Percentiles rank a stretch among this genome's conserved stretches.
Conservation (phyloP, 2,329 filamentous ascomycete genomes). For the Lachnellula occidentalis region DNA sequence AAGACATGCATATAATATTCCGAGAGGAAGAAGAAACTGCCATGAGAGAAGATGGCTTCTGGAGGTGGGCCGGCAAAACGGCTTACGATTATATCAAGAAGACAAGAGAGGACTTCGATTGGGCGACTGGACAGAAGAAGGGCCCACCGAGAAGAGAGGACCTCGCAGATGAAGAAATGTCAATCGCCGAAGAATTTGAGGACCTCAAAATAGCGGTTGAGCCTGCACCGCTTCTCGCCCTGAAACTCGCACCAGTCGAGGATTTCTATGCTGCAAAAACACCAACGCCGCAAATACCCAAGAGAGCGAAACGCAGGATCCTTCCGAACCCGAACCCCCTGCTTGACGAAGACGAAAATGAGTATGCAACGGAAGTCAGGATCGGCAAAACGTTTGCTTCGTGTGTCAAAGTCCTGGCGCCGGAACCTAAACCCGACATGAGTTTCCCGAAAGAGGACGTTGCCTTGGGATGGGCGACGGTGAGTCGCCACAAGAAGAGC, state of each 20-base stretch:
- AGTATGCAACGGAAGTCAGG: neutral
- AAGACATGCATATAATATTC: constrained; percentile 24
- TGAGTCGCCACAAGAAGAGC: neutral
- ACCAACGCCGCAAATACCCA: neutral
- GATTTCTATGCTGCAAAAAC: neutral
- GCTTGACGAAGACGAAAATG: neutral
- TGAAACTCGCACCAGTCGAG: neutral
- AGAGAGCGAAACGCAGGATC: neutral
- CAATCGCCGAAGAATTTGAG: neutral
- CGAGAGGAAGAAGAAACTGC: constrained; percentile 24
- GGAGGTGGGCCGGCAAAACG: constrained; percentile 28
- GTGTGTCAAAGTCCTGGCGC: neutral
- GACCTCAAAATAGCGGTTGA: neutral
- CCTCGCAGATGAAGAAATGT: neutral
- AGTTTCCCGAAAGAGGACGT: neutral
- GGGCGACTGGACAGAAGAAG: constrained; percentile 28
- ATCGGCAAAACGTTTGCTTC: neutral
- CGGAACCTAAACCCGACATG: neutral
- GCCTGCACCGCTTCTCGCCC: neutral
- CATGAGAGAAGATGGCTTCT: constrained; percentile 28
- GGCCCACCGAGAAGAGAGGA: neutral
- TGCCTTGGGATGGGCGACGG: neutral
- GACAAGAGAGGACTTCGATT: constrained; percentile 23
- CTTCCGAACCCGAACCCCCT: neutral
- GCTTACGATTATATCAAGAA: constrained; percentile 19